These are phyloP conservation scores for Skeletonema menzelii DNA, from an alignment of 108 stramenopile species.

Conservation along the genomic window DNA sequence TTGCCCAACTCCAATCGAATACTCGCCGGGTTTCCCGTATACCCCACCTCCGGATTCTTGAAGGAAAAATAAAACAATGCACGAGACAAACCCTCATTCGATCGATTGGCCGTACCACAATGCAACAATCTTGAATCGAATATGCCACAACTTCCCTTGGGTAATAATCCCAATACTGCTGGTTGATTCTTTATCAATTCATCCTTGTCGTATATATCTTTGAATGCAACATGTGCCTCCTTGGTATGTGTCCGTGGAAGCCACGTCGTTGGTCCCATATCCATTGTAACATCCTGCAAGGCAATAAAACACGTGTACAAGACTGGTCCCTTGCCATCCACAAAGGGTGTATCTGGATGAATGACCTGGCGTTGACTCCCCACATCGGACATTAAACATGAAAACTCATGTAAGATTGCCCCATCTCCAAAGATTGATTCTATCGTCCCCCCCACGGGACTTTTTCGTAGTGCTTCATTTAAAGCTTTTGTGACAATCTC, in stretches of 20 bases:
- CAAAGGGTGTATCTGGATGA: constrained; percentile 81
- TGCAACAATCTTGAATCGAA: constrained; percentile 83
- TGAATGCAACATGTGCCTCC: constrained; percentile 58
- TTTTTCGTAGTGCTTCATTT: constrained; percentile 34
- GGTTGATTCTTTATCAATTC: constrained; percentile 49
- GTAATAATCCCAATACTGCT: constrained; percentile 61
- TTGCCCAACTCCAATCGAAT: constrained; percentile 54
- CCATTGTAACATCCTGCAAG: constrained; percentile 69
- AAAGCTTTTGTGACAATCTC: constrained; percentile 43
- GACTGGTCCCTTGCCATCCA: constrained; percentile 52
- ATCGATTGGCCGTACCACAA: constrained; percentile 73
- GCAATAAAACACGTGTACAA: constrained; percentile 82
- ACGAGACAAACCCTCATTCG: constrained; percentile 34
- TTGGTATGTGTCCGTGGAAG: constrained; percentile 63
- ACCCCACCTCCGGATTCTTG: constrained; percentile 59
- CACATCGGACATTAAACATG: constrained; percentile 71
- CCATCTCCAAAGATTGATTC: constrained; percentile 51
- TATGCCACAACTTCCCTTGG: constrained; percentile 74
- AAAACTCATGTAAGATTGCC: constrained; percentile 70
- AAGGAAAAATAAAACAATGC: constrained; percentile 82
- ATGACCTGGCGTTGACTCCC: constrained; percentile 80
- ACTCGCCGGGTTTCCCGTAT: constrained; percentile 77
- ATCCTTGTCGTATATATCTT: constrained; percentile 62
- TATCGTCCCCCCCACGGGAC: constrained; percentile 56
- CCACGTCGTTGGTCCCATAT: constrained; percentile 89